Base-by-base conservation (phyloP, 2,329 filamentous ascomycete genomes). In the Fusarium hainanense region DNA sequence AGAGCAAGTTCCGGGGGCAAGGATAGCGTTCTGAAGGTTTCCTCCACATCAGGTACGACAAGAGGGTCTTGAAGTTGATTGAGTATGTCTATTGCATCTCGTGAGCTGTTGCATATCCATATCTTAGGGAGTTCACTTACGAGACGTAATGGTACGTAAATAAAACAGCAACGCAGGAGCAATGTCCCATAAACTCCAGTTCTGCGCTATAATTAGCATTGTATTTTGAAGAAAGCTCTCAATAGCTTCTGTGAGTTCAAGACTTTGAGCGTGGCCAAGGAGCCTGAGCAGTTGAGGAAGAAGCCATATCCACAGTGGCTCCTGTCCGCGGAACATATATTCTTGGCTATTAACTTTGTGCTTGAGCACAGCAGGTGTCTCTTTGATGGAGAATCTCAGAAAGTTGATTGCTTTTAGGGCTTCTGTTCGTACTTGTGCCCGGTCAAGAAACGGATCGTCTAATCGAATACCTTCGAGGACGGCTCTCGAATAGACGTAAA, bases 401-500 rank as follows among this genome's bases (percentile, higher is more conserved):
- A 97, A 94, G 70, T 91, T 88, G 49, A 97, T 85, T 54, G 93
- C 94, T 75, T 93, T 91, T 37, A 87, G 79, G 2, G 88, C 89
- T 72, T 93, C 89, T 47, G 85, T 79, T 28, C 86, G 81, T 43
- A 90, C 79, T 59, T 87, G 81, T 34, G 84, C 83, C 54, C 79
- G 81, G 68, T 88, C 82, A 62, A 88, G 84, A 76, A 94, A 92
- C 4, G 89, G 89, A 72, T 94, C 88, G 73, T 93, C 88, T 75
- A 88, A 85, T 69, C 86, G 85, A 48, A 92, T 84, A 46, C 85
- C 85, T 71, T 94, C 92, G 14, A 98, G 83, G 23, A 93, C 92
- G 61, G 93, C 92, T 76, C 92, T 90, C 51, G 91, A 86, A 72
- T 96, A 92, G 67, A 97, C 92, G 75, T 92, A 94, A 54, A 97